These are phyloP conservation scores for Flaveria brownii DNA, from an alignment of 129 eudicot species.

Conservation along the genomic window DNA sequence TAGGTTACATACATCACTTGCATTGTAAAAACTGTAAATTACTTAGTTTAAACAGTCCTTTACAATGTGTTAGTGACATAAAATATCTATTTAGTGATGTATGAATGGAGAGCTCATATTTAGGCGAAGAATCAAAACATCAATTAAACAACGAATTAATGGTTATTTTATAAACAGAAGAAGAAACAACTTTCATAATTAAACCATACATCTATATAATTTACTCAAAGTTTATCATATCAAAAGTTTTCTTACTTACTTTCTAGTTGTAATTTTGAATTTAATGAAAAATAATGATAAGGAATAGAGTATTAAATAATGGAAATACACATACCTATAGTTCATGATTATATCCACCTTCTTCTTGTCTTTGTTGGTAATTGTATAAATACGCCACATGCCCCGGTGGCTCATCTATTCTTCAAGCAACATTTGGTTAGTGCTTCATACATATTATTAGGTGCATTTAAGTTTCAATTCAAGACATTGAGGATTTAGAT, in stretches of 20 bases:
- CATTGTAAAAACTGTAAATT: too few species aligned
- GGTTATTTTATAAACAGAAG: too few species aligned
- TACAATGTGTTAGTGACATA: too few species aligned
- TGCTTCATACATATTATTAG: not conserved
- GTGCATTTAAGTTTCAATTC: not conserved
- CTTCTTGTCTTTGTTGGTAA: conserved; percentile 26
- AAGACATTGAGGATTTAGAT: not conserved
- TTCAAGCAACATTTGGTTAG: too few species aligned
- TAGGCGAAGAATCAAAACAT: not conserved
- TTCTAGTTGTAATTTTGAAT: not conserved
- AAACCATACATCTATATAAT: not conserved
- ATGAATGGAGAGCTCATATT: too few species aligned
- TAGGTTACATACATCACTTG: too few species aligned
- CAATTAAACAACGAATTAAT: too few species aligned
- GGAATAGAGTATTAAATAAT: conserved; percentile 11
- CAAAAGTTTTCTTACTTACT: not conserved
- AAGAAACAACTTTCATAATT: too few species aligned
- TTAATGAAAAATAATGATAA: not conserved
- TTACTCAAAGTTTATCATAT: not conserved
- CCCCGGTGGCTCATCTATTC: conserved; percentile 3
- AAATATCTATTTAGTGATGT: too few species aligned
- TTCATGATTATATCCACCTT: conserved; percentile 31
- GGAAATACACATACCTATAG: conserved; percentile 4
- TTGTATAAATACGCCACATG: conserved; percentile 7
- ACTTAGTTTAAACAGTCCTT: too few species aligned